Base-by-base conservation (phyloP, 1,139 yeast genomes). In the Geotrichum phurueaensis region DNA sequence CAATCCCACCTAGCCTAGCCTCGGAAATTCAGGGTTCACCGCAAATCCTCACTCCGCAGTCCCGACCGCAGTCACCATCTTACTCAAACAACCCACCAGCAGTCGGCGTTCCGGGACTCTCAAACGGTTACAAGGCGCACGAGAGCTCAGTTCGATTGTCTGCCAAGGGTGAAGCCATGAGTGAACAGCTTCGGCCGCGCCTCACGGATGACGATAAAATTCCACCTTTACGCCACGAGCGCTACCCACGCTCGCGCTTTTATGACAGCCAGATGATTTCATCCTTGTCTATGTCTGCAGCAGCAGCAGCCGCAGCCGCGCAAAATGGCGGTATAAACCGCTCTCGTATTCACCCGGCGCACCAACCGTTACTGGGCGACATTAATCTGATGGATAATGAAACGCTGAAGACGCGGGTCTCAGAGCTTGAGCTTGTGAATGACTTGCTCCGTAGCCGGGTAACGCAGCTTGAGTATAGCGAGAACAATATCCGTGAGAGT, bases 401-500 rank as follows among this genome's bases (percentile, higher is more conserved):
- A 13, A 43, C 43, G 22, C 20, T 59, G 51, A 59, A 56, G 53
- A 56, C 54, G 13, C 45, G 58, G 33, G 56, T 59, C 9, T 51
- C 52, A 18, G 97, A 92, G 71, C 79, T 92, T 62, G 97, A 92
- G 73, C 78, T 91, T 56, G 96, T 91, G 33, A 91, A 90, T 69
- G 97, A 91, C 71, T 76, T 91, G 64, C 88, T 89, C 74, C 81
- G 89, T 66, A 84, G 91, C 18, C 81, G 96, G 67, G 88, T 91
- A 51, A 78, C 82, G 73, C 96, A 91, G 70, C 78, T 92, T 64
- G 97, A 91, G 73, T 83, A 84, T 31, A 76, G 82, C 76, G 71
- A 68, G 54, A 62, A 66, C 47, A 62, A 64, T 33, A 68, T 67
- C 36, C 66, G 73, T 5, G 68, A 68, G 56, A 66, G 67, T 47